These are phyloP conservation scores for Yarrowia sp. DNA, from an alignment of 805 yeast species.

Conservation along the genomic window DNA sequence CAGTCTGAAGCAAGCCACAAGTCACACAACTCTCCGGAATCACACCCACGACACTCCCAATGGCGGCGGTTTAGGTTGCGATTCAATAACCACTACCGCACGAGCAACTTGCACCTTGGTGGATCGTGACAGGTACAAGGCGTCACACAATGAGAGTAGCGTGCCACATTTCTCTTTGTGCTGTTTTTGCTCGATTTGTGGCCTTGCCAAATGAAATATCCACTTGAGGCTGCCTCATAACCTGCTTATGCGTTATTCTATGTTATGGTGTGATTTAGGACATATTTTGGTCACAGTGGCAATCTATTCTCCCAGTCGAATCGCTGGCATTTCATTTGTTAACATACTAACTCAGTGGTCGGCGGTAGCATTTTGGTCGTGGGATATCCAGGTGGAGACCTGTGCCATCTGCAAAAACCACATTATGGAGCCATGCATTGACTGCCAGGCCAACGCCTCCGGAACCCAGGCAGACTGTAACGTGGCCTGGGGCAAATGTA, in stretches of 20 bases:
- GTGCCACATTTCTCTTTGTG: too few species aligned
- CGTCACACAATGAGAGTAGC: too few species aligned
- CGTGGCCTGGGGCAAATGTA: slow-evolving; percentile 97
- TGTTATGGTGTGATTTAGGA: neutral
- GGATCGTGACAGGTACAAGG: neutral
- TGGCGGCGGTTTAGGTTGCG: neutral
- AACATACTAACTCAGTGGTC: slow-evolving; percentile 65
- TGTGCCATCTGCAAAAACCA: slow-evolving; percentile 99
- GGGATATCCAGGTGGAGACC: slow-evolving; percentile 95
- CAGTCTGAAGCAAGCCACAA: neutral
- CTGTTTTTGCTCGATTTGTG: too few species aligned
- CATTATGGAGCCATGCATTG: slow-evolving; percentile 96
- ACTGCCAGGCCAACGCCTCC: slow-evolving; percentile 84
- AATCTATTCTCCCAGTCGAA: too few species aligned
- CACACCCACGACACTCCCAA: neutral
- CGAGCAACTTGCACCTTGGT: slow-evolving; percentile 7
- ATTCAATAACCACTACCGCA: neutral
- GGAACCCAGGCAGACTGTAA: slow-evolving; percentile 76
- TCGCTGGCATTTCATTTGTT: too few species aligned
- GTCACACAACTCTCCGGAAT: neutral
- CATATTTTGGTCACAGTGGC: neutral
- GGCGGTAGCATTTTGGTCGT: slow-evolving; percentile 99
- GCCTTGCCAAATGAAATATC: too few species aligned
- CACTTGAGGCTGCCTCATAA: neutral
- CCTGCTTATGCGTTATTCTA: too few species aligned